Percentiles rank a stretch among this genome's conserved stretches.
These are phyloP conservation scores for Arthromyces matolae DNA, from an alignment of 768 basidiomycete genomes.

Conservation along the genomic window DNA sequence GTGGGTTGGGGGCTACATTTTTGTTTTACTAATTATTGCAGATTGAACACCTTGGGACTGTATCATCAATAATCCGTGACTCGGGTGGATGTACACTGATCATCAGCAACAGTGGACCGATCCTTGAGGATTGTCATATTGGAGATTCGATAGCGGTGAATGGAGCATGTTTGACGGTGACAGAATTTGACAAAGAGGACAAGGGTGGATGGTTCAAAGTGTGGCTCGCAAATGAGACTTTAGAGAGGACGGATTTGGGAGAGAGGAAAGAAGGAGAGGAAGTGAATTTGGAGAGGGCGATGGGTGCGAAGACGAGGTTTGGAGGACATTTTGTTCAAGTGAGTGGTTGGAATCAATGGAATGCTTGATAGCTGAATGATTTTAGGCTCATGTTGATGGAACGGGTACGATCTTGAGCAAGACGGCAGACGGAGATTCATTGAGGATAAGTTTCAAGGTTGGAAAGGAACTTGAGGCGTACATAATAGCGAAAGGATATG, in stretches of 20 bases:
- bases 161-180: slow-evolving; percentile 88
- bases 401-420: slow-evolving; percentile 74
- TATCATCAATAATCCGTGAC: slow-evolving; percentile 62
- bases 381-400: slow-evolving; percentile 88
- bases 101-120: slow-evolving; percentile 63
- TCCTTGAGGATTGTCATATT: slow-evolving; percentile 84
- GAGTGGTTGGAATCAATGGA: slow-evolving; percentile 11
- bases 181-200: slow-evolving; percentile 62
- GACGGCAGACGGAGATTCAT: slow-evolving; percentile 78
- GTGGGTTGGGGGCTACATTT: no score
- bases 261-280: slow-evolving; percentile 73
- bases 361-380: background rate
- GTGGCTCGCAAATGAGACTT: slow-evolving; percentile 94
- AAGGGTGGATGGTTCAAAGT: slow-evolving; percentile 85
- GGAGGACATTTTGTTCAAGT: slow-evolving; percentile 99
- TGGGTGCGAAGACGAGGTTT: slow-evolving; percentile 87
- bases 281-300: slow-evolving; percentile 92
- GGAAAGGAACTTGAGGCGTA: slow-evolving; percentile 66
- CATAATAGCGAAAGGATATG: slow-evolving; percentile 91
- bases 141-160: slow-evolving; percentile 95
- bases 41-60: slow-evolving; percentile 88
- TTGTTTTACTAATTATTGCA: slow-evolving; percentile 30
- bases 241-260: slow-evolving; percentile 87
- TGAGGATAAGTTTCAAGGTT: slow-evolving; percentile 82
- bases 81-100: slow-evolving; percentile 78